These are phyloP conservation scores for Letharia lupina DNA, from an alignment of 495 filamentous ascomycete genomes.

Conservation along the genomic window DNA sequence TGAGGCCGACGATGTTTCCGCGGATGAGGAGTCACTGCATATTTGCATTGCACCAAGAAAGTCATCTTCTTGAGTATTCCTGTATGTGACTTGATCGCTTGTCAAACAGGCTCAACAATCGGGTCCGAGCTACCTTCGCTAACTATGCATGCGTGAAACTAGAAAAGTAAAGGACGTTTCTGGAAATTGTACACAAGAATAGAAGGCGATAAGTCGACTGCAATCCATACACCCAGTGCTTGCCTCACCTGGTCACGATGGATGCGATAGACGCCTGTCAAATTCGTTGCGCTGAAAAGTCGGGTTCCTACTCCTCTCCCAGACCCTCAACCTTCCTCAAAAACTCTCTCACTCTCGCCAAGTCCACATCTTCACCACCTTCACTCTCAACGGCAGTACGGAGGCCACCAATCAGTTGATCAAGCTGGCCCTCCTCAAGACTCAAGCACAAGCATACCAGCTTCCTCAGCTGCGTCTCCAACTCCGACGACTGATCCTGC, in stretches of 20 bases:
- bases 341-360: conserved; percentile 62
- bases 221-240: not conserved
- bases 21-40: no score
- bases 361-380: conserved; percentile 52
- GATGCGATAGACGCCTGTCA: not conserved
- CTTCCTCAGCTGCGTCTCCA: conserved; percentile 60
- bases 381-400: conserved; percentile 68
- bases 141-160: not conserved
- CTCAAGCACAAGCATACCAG: conserved; percentile 63
- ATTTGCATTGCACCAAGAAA: no score
- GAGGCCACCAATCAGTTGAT: conserved; percentile 52
- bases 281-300: not conserved
- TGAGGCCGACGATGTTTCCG: no score
- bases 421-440: conserved; percentile 48
- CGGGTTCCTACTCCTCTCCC: conserved; percentile 13
- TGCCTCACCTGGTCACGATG: not conserved
- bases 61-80: not conserved
- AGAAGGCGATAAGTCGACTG: not conserved
- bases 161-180: not conserved
- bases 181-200: not conserved
- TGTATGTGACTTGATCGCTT: not conserved
- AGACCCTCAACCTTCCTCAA: conserved; percentile 56
- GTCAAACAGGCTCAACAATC: not conserved
- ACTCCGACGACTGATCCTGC: conserved; percentile 52
- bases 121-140: not conserved